Conservation (phyloP, 164 flowering plant species). For the Protea cynaroides region DNA sequence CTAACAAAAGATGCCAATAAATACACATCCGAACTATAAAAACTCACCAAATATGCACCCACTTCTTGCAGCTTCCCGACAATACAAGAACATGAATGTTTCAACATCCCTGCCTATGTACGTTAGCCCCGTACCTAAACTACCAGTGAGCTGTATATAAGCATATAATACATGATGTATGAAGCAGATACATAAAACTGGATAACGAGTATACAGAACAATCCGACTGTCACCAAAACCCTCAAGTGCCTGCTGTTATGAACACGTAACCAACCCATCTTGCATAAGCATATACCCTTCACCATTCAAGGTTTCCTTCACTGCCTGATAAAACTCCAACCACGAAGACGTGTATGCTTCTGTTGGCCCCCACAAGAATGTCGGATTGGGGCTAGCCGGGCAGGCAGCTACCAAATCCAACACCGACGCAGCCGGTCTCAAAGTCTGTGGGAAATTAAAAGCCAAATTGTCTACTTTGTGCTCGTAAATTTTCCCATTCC, state of each 20-base stretch:
- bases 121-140: slow-evolving; percentile 13
- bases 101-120: slow-evolving; percentile 28
- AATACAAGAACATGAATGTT: not conserved
- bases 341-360: slow-evolving; percentile 55
- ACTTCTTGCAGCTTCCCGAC: not conserved
- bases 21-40: slow-evolving; percentile 18
- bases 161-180: slow-evolving; percentile 21
- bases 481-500: slow-evolving; percentile 81
- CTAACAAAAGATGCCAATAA: slow-evolving; percentile 13
- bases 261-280: slow-evolving; percentile 53
- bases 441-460: slow-evolving; percentile 58
- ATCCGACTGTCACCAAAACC: not conserved
- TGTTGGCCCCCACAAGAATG: slow-evolving; percentile 58
- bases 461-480: slow-evolving; percentile 88
- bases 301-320: slow-evolving; percentile 52
- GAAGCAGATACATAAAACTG: slow-evolving; percentile 6
- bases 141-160: slow-evolving; percentile 11
- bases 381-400: slow-evolving; percentile 82
- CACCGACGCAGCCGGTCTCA: slow-evolving; percentile 66
- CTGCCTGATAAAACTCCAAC: slow-evolving; percentile 70
- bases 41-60: slow-evolving; percentile 13
- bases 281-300: slow-evolving; percentile 34
- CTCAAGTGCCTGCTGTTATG: slow-evolving; percentile 23
- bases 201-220: slow-evolving; percentile 4
- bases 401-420: slow-evolving; percentile 80